phyloP scores from a whole-genome alignment of 2,329 filamentous ascomycete species.

The Ceratocystis destructans region DNA sequence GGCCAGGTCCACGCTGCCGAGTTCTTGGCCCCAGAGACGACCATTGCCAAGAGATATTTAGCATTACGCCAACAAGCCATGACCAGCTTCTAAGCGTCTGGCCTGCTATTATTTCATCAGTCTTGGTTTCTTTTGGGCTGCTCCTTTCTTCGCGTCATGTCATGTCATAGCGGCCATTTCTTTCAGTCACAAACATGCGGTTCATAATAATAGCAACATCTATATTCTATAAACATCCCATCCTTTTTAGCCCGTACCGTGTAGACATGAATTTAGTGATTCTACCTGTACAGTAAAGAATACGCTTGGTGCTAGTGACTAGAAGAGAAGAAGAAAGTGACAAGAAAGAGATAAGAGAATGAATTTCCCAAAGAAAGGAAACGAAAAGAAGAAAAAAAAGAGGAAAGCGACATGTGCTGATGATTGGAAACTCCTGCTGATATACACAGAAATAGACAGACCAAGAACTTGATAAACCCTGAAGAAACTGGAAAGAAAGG shows the following conservation, averaged over 20 bases:
- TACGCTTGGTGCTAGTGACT: neutral
- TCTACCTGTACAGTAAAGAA: conserved; percentile 3
- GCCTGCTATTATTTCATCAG: neutral
- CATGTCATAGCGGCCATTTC: neutral
- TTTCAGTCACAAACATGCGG: neutral
- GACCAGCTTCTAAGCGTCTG: neutral
- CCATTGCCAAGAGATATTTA: neutral
- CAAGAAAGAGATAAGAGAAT: neutral
- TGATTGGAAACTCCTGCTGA: neutral
- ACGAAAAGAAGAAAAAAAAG: neutral
- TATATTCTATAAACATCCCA: conserved; percentile 5
- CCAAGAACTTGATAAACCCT: neutral
- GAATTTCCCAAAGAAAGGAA: neutral
- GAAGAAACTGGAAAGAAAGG: neutral
- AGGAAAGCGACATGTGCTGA: neutral
- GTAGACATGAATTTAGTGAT: neutral
- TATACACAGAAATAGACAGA: conserved; percentile 8
- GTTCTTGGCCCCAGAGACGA: conserved; percentile 13
- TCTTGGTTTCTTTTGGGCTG: neutral
- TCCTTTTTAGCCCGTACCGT: conserved; percentile 3
- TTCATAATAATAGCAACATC: neutral
- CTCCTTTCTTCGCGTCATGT: neutral
- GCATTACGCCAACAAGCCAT: neutral
- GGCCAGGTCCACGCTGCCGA: conserved; percentile 27
- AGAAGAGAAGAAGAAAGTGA: conserved; percentile 8